Evolutionary conservation across 495 filamentous ascomycete species (phyloP), one percentile per base, ranked within the genome.

Genomic region (Podospora didyma): DNA sequence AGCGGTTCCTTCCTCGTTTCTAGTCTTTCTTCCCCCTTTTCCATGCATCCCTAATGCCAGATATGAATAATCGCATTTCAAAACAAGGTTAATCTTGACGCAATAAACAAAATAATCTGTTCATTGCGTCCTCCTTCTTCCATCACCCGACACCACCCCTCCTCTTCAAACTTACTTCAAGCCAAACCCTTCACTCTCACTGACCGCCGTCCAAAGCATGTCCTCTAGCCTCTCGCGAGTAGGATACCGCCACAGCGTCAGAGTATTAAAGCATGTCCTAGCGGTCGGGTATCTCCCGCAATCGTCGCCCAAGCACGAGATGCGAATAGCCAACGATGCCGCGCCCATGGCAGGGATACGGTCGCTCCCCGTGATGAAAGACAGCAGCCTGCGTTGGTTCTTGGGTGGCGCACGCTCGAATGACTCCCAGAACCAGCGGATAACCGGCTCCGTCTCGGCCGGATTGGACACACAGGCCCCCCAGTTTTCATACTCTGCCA

Each of bases 321-420:
- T 72, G 54, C 85, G 82, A 39, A 97, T 89, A 9, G 86, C 79
- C 51, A 96, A 74, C 61, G 84, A 90, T 26, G 89, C 89, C 14
- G 91, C 88, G 2, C 92, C 92, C 84, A 90, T 92, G 6, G 92
- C 93, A 3, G 92, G 92, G 51, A 96, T 90, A 16, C 92, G 84
- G 63, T 97, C 92, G 57, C 89, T 94, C 2, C 92, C 90, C n/a
- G 92, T 97, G 61, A 97, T 87, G 62, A 97, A 97, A 16, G 86
- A 85, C 21, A 97, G 69, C 45, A 97, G 69, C 72, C 86, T 86
- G 20, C 92, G 77, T 73, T 96, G 92, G 35, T 85, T 81, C 46
- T 74, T 73, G 1, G 89, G 83, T 4, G 72, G 72, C 3, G 89
- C 83, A 22, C 69, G 70, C 62, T 83, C 82, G 57, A 96, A 95